Evolutionary conservation across 352 stramenopile genomes (phyloP).

Genomic region (Globisporangium paroecandrum): DNA sequence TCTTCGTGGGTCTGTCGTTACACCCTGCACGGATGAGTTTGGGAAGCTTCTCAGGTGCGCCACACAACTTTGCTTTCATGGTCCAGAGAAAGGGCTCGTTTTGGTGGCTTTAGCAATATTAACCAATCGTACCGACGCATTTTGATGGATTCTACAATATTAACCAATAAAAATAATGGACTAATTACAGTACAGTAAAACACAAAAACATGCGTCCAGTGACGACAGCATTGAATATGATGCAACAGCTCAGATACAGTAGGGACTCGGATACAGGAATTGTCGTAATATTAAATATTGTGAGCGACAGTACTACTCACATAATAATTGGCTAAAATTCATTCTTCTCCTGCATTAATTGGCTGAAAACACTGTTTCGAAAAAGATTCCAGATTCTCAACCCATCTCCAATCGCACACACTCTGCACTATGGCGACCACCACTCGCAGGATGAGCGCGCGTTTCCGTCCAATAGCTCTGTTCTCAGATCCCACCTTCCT

Average conservation of each 20-base stretch:
- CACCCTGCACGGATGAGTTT: background rate
- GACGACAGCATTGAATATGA: background rate
- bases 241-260: background rate
- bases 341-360: background rate
- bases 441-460: background rate
- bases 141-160: constrained; percentile 1
- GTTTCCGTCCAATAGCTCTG: background rate
- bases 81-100: background rate
- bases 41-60: constrained; percentile 4
- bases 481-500: background rate
- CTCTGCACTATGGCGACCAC: background rate
- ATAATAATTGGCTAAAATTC: background rate
- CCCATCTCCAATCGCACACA: background rate
- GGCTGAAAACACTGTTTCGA: background rate
- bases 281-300: background rate
- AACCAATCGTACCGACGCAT: background rate
- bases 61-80: constrained; percentile 3
- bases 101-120: constrained; percentile 4
- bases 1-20: background rate
- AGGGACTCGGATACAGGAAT: background rate
- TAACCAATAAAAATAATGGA: background rate
- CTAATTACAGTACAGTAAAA: background rate
- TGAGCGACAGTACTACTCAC: background rate
- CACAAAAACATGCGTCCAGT: background rate
- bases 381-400: background rate